Conservation (phyloP, 257 asterid genomes). For the Capsicum rhomboideum region DNA sequence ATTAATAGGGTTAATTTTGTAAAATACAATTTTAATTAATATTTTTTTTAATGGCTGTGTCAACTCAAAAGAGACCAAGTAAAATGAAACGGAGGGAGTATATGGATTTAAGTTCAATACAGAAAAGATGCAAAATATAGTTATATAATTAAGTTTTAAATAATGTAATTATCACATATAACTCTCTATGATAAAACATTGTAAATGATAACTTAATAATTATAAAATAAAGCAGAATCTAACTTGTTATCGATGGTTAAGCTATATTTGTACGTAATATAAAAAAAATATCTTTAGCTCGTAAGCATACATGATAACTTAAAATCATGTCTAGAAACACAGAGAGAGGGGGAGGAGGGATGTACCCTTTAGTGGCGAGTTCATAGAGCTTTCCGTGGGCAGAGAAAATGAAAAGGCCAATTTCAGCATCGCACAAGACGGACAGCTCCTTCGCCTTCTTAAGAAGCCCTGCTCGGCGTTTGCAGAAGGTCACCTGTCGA, state of each 20-base stretch:
- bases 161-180: background rate
- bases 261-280: background rate
- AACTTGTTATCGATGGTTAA: background rate
- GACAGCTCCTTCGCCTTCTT: conserved; percentile 97
- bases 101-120: background rate
- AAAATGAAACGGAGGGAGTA: no score
- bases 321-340: background rate
- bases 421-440: conserved; percentile 85
- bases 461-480: conserved; percentile 86
- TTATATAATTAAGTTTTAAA: background rate
- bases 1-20: no score
- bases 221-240: no score
- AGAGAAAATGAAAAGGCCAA: conserved; percentile 80
- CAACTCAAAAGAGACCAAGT: no score
- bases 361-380: conserved; percentile 82
- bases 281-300: background rate
- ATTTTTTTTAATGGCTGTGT: no score
- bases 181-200: no score
- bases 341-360: background rate
- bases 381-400: conserved; percentile 83
- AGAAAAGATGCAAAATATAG: background rate
- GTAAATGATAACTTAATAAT: background rate
- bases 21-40: no score
- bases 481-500: conserved; percentile 92
- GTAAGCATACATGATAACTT: background rate